Conservation (phyloP, 2,329 filamentous ascomycete species). For the Erysiphe pulchra region DNA sequence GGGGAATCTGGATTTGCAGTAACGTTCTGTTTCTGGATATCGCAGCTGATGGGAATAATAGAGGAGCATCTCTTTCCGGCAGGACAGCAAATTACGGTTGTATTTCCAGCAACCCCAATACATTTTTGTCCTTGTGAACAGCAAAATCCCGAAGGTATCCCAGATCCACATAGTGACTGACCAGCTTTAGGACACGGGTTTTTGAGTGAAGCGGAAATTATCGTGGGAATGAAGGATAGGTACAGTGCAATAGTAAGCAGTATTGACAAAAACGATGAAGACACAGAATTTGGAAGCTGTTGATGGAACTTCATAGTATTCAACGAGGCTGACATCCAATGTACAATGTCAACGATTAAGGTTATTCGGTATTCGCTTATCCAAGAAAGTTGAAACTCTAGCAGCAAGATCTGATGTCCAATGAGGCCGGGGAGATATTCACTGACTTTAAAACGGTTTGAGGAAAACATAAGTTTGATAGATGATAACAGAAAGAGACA, state of each 20-base stretch:
- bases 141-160: slow-evolving; percentile 39
- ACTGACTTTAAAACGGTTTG: no score
- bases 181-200: not conserved
- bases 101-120: slow-evolving; percentile 32
- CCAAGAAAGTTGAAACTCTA: no score
- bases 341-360: no score
- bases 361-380: no score
- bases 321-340: no score
- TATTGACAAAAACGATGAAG: no score
- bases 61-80: slow-evolving; percentile 26
- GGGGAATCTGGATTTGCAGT: slow-evolving; percentile 26
- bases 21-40: slow-evolving; percentile 33
- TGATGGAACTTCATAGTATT: no score
- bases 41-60: slow-evolving; percentile 39
- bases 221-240: not conserved
- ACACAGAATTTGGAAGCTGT: no score
- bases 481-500: no score
- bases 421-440: no score
- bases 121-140: slow-evolving; percentile 30
- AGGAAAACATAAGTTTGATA: no score
- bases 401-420: no score
- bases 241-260: not conserved
- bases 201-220: not conserved
- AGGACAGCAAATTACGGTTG: slow-evolving; percentile 49
- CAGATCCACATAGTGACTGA: slow-evolving; percentile 8